Base-by-base conservation (phyloP, 192 early-diverging fungal species). In the Umbelopsis sp. region DNA sequence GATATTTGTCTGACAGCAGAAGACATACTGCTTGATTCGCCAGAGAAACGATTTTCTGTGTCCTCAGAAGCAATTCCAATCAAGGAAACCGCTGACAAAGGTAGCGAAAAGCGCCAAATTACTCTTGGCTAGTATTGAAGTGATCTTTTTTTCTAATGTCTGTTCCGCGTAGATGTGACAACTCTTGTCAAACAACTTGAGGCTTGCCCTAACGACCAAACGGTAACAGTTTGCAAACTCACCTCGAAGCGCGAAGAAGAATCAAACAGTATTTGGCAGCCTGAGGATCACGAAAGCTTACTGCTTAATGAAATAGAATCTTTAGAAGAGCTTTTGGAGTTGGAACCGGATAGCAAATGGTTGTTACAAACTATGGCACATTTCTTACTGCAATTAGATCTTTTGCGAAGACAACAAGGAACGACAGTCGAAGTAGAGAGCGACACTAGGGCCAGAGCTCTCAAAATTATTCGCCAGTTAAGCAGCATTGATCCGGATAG, bases 311-410 rank as follows among this genome's bases (percentile, higher is more conserved):
- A 95, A 74, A 82, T 91, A 48, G 64, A 80, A 25, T 74, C 80
- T 23, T 74, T 94, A 7, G 76, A 84, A 37, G 94, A 94, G 68
- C 73, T 95, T 21, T 51, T 87, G 11, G 93, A 94, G 25, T 16
- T 92, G 13, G 94, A 95, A 70, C 91, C 93, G 1, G 89, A 95
- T 35, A 89, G 89, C 67, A 93, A 92, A 87, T 95, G 89, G 88
- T 78, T 85, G 18, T 73, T 90, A 48, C 78, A 88, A 71, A 81
- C 89, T 11, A 27, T 91, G 21, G 77, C 79, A n/a, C 81, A 89
- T 76, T 81, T 90, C 18, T 50, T 78, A 47, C 64, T 73, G 30
- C 72, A 86, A 70, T 49, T 71, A 8, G 71, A 82, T 21, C 72
- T 89, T 52, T 45, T 50, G 64, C 49, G 73, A 69, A 13, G 25